A percentile compares a stretch with the other conserved stretches of the same genome.
phyloP scores from a whole-genome alignment of 2,329 filamentous ascomycete genomes.

The Xylaria sp. region DNA sequence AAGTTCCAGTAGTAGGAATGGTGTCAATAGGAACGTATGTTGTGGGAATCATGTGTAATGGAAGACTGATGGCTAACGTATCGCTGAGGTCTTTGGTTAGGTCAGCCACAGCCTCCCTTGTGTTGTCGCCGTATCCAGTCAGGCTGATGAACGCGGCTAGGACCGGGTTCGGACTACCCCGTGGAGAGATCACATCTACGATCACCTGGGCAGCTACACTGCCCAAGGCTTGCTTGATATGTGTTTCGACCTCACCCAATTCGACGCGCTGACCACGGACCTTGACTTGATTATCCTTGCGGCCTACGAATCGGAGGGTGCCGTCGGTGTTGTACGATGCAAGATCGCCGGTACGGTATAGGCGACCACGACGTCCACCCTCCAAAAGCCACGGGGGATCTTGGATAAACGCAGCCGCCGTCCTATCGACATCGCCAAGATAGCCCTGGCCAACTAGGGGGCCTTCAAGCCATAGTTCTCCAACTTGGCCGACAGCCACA shows the following conservation, averaged over 20 bases:
- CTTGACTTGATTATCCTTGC: constrained; percentile 27
- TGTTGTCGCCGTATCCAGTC: constrained; percentile 9
- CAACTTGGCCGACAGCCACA: constrained; percentile 1
- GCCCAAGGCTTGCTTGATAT: constrained; percentile 6
- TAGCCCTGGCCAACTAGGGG: not conserved
- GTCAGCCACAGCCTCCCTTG: constrained; percentile 8
- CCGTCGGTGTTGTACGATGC: constrained; percentile 41
- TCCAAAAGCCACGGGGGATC: not conserved
- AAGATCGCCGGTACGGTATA: constrained; percentile 49
- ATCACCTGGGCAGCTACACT: not conserved
- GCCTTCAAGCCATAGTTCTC: constrained; percentile 1
- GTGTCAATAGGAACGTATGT: constrained; percentile 6
- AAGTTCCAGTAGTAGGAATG: constrained; percentile 10
- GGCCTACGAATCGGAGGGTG: constrained; percentile 37
- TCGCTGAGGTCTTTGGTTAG: constrained; percentile 8
- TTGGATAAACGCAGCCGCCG: constrained; percentile 1
- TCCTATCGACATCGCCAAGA: constrained; percentile 3
- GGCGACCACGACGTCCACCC: constrained; percentile 36
- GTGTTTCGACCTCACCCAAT: constrained; percentile 28
- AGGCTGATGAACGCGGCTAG: constrained; percentile 7
- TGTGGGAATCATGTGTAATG: constrained; percentile 9
- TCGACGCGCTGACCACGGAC: constrained; percentile 30
- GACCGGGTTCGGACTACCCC: not conserved
- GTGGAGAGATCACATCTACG: constrained; percentile 2
- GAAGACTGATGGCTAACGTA: constrained; percentile 8